Evolutionary conservation across 2,329 filamentous ascomycete genomes (phyloP), one percentile per base, ranked within the genome.

Genomic region (Venturiaceae sp.): DNA sequence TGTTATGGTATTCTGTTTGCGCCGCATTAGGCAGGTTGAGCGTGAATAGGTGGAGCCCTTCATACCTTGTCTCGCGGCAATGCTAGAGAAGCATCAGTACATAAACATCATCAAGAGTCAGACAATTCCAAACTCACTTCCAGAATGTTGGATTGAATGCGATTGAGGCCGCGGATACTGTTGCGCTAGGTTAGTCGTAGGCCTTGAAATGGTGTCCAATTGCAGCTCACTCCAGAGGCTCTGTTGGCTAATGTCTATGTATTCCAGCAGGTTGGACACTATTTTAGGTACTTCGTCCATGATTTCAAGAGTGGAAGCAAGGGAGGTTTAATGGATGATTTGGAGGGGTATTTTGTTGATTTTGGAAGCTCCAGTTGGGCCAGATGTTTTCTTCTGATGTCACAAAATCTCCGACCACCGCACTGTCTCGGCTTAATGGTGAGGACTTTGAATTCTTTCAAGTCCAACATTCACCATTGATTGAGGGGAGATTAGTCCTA

Each of bases 131-230:
- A 57, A 81, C 89, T 79, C 81, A 96, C 92, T 99, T 99, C 94
- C 94, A 99, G 75, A 96, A 97, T n/a, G 94, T 86, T 23, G 94
- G 94, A 75, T 99, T 99, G 76, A 99, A 97, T 53, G 86, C 81
- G 74, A 99, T 95, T 57, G 88, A 83, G 58, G 79, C 80, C 53
- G 86, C 88, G 65, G 90, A 89, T 65, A 94, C 92, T 96, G 62
- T 64, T 34, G 50, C 8, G 56, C 30, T 41, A 50, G 44, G 23
- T 41, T 13, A 55, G 32, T 34, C 11, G 50, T 34, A 30, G 30
- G 44, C 26, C 41, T 53, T 33, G 23, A 21, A 58, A 26, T 47
- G 13, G 39, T 57, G n/a, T 36, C 30, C 32, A 53, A 59, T 41
- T 26, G 21, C 39, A 37, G 72, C 75, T 61, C 66, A 80, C 77